Percentiles rank a stretch among this genome's conserved stretches.
Evolutionary conservation across 768 basidiomycete species (phyloP).

Genomic region (Mycena chlorophos): DNA sequence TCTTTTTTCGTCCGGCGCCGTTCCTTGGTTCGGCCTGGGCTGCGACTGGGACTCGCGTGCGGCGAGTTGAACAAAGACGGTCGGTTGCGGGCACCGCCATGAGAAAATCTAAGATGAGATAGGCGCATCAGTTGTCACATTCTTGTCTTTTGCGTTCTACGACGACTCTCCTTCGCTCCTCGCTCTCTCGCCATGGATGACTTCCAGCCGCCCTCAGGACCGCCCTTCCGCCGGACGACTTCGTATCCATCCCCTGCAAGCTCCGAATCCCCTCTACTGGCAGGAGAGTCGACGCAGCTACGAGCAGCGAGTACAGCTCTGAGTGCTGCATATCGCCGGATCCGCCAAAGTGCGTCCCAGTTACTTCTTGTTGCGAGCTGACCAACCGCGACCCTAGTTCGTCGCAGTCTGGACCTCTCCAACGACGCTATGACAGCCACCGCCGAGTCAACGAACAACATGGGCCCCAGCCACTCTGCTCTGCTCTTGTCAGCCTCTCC

Average conservation of each 20-base stretch:
- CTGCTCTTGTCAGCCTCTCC: conserved; percentile 18
- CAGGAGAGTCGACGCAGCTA: conserved; percentile 34
- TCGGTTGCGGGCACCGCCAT: too few relatives aligned
- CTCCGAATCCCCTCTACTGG: conserved; percentile 18
- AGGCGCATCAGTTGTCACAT: too few relatives aligned
- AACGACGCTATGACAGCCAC: conserved; percentile 12
- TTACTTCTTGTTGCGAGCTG: neutral
- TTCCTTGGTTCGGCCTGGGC: too few relatives aligned
- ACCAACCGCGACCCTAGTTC: conserved; percentile 32
- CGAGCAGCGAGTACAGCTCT: conserved; percentile 55
- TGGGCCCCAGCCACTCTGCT: conserved; percentile 39
- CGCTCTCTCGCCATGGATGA: neutral
- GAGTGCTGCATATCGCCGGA: conserved; percentile 54
- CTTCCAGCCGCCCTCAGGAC: neutral
- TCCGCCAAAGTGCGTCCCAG: conserved; percentile 38
- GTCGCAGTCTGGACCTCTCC: conserved; percentile 44
- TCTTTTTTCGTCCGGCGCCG: too few relatives aligned
- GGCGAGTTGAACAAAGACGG: too few relatives aligned
- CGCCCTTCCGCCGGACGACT: too few relatives aligned
- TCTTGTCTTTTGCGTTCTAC: too few relatives aligned
- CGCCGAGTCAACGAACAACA: conserved; percentile 23
- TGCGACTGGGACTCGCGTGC: too few relatives aligned
- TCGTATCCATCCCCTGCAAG: conserved; percentile 20
- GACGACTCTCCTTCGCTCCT: neutral
- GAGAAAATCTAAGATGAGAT: too few relatives aligned